A percentile compares a stretch with the other conserved stretches of the same genome.
Conservation (phyloP, 2,329 filamentous ascomycete species). For the Arachnomyces sp. region DNA sequence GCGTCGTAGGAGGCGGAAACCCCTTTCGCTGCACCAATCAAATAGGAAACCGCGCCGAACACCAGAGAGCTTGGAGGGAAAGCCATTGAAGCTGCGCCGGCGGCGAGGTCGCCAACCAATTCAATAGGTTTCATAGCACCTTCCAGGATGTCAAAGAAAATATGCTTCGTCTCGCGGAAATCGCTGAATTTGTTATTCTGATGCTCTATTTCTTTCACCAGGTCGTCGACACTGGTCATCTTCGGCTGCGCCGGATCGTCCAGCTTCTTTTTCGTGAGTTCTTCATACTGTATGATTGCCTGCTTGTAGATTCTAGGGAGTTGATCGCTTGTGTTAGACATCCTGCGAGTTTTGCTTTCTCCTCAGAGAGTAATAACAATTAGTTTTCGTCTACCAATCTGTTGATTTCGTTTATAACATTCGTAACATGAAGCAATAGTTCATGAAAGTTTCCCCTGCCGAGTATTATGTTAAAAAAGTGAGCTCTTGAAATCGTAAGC, state of each 20-base stretch:
- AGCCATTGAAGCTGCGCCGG: conserved; percentile 29
- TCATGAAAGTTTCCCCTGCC: no score
- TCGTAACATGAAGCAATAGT: no score
- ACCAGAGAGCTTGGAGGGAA: conserved; percentile 37
- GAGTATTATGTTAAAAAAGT: no score
- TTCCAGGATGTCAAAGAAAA: conserved; percentile 27
- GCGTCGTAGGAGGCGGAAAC: conserved; percentile 40
- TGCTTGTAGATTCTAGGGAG: conserved; percentile 7
- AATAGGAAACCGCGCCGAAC: conserved; percentile 37
- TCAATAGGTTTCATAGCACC: conserved; percentile 28
- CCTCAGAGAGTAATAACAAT: no score
- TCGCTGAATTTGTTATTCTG: conserved; percentile 30
- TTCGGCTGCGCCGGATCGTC: conserved; percentile 6
- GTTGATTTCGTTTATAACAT: no score
- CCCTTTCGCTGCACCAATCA: conserved; percentile 38
- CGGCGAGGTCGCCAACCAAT: conserved; percentile 31
- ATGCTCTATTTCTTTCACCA: conserved; percentile 24
- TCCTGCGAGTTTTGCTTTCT: no score
- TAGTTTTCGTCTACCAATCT: no score
- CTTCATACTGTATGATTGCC: conserved; percentile 9
- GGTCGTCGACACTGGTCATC: conserved; percentile 26
- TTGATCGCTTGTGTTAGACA: background rate
- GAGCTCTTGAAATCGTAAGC: no score
- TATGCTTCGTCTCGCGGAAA: conserved; percentile 31
- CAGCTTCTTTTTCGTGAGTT: conserved; percentile 9